Evolutionary conservation across 345 rosid genomes (phyloP).

Genomic region (Gynandropsis gynandra): DNA sequence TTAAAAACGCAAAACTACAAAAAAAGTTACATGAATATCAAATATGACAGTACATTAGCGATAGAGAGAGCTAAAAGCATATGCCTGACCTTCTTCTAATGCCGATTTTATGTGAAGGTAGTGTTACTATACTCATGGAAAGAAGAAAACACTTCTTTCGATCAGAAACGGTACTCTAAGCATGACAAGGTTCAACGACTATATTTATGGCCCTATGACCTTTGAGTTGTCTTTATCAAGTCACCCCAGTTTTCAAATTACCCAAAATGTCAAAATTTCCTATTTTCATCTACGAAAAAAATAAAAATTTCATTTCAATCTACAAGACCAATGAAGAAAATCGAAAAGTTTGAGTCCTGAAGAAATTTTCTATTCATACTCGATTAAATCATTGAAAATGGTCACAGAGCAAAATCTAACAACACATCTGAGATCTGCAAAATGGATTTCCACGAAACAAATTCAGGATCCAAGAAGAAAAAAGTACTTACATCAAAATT

Average conservation of each 20-base stretch:
- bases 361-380: too few species aligned
- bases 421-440: too few species aligned
- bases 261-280: constrained; percentile 13
- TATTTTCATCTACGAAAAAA: constrained; percentile 14
- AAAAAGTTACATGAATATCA: neutral
- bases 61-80: too few species aligned
- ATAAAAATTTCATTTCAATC: constrained; percentile 19
- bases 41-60: too few species aligned
- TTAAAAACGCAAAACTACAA: neutral
- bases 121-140: neutral
- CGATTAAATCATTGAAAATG: too few species aligned
- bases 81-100: too few species aligned
- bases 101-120: constrained; percentile 6
- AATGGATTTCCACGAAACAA: too few species aligned
- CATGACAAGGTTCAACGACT: too few species aligned
- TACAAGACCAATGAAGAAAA: constrained; percentile 11
- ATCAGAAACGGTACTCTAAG: constrained; percentile 15
- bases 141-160: neutral
- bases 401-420: too few species aligned
- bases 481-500: too few species aligned
- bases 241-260: constrained; percentile 23
- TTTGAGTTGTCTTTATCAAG: constrained; percentile 22
- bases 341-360: constrained; percentile 1
- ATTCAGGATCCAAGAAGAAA: too few species aligned
- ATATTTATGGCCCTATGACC: too few species aligned